These are phyloP conservation scores for Mycosarcoma mackinlayi DNA, from an alignment of 1,284 basidiomycete genomes.

Conservation along the genomic window DNA sequence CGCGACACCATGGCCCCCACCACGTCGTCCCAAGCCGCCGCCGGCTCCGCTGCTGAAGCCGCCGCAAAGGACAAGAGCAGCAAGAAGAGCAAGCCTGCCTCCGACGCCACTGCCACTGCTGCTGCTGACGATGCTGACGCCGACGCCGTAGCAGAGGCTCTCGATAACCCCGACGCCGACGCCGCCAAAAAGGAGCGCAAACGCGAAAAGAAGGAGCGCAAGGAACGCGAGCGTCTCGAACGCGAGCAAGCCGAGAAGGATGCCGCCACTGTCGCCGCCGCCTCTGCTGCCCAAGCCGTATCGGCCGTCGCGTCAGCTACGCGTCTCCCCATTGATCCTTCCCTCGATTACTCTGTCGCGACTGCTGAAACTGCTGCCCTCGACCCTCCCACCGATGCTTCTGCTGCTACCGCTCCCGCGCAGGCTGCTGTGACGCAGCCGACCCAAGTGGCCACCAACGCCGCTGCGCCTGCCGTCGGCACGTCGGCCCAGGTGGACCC, in stretches of 20 bases:
- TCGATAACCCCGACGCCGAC: slow-evolving; percentile 4
- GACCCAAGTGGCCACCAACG: slow-evolving; percentile 7
- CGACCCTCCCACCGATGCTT: slow-evolving; percentile 2
- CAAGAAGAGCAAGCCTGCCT: slow-evolving; percentile 29
- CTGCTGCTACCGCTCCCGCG: slow-evolving; percentile 3
- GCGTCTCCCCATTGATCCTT: slow-evolving; percentile 46
- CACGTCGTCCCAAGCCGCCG: slow-evolving; percentile 11
- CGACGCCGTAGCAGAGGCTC: slow-evolving; percentile 19
- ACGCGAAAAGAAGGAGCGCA: slow-evolving; percentile 50
- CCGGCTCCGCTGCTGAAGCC: slow-evolving; percentile 14
- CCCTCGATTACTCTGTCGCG: slow-evolving; percentile 16
- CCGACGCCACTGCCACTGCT: slow-evolving; percentile 1
- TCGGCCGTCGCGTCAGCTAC: slow-evolving; percentile 39
- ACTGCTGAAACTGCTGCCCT: slow-evolving; percentile 10
- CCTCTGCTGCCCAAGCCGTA: slow-evolving; percentile 44
- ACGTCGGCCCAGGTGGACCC: slow-evolving; percentile 10
- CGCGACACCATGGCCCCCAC: slow-evolving; percentile 21
- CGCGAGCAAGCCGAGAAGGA: slow-evolving; percentile 51
- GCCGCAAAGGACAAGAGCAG: slow-evolving; percentile 17
- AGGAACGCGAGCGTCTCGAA: slow-evolving; percentile 37
- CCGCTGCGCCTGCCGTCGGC: slow-evolving; percentile 8
- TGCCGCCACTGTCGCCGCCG: slow-evolving; percentile 47
- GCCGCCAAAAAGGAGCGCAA: slow-evolving; percentile 30
- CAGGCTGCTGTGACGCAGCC: slow-evolving; percentile 11
- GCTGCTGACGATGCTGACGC: slow-evolving; percentile 29